Evolutionary conservation across 108 stramenopile genomes (phyloP).

Genomic region (Mediolabrus comicus): DNA sequence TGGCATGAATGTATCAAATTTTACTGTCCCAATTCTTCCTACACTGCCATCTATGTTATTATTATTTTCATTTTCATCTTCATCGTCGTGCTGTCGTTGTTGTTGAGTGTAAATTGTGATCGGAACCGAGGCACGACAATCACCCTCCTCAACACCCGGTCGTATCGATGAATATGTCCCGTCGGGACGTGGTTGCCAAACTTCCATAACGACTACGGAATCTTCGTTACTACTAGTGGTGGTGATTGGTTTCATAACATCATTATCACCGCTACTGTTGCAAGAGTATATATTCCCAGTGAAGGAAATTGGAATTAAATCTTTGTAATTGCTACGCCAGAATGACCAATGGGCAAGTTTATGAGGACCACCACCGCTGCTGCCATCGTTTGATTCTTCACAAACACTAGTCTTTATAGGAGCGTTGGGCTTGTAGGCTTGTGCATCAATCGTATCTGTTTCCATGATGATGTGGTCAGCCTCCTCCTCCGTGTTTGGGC

Average conservation of each 20-base stretch:
- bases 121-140: conserved; percentile 53
- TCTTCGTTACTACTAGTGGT: background rate
- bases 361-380: no score
- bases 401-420: conserved; percentile 37
- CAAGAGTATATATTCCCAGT: conserved; percentile 25
- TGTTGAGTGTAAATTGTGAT: conserved; percentile 6
- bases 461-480: no score
- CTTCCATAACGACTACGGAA: conserved; percentile 31
- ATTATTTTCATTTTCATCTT: background rate
- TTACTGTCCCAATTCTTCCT: background rate
- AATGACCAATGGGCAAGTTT: conserved; percentile 49
- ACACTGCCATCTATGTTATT: background rate
- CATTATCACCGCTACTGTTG: conserved; percentile 17
- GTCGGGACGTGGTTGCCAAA: conserved; percentile 71
- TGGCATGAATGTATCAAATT: conserved; percentile 56
- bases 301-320: conserved; percentile 21
- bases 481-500: no score
- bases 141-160: conserved; percentile 35
- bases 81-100: no score
- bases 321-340: conserved; percentile 17
- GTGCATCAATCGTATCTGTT: no score
- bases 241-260: no score
- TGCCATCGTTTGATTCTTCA: background rate
- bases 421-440: conserved; percentile 65
- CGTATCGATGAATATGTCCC: conserved; percentile 58